A percentile compares a stretch with the other conserved stretches of the same genome.
These are phyloP conservation scores for Blepharisma stoltei DNA, from an alignment of 73 alveolate genomes.

Conservation along the genomic window DNA sequence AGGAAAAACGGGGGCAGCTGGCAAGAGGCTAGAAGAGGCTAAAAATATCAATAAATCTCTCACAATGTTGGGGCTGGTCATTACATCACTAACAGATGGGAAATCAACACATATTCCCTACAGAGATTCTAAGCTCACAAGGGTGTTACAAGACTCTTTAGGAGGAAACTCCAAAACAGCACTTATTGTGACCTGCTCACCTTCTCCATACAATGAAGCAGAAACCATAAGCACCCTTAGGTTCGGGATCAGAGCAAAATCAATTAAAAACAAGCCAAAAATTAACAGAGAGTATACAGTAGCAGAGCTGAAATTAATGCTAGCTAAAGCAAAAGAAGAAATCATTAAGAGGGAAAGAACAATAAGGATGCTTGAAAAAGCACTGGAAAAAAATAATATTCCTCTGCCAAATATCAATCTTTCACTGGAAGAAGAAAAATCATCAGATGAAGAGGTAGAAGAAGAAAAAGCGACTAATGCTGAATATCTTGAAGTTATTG, in stretches of 20 bases:
- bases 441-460: not conserved
- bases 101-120: conserved; percentile 91
- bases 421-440: not conserved
- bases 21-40: conserved; percentile 89
- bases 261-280: conserved; percentile 92
- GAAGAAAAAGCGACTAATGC: conserved; percentile 54
- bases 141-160: conserved; percentile 92
- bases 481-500: conserved; percentile 62
- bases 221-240: conserved; percentile 96
- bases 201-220: conserved; percentile 94
- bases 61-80: conserved; percentile 86
- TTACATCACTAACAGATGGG: conserved; percentile 84
- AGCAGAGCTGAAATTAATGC: conserved; percentile 90
- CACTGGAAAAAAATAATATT: conserved; percentile 49
- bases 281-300: conserved; percentile 97
- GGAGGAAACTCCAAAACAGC: conserved; percentile 99
- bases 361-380: conserved; percentile 68
- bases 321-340: conserved; percentile 82
- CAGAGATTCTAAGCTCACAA: conserved; percentile 95
- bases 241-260: conserved; percentile 97
- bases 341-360: conserved; percentile 77
- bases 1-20: conserved; percentile 91
- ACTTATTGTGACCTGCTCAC: conserved; percentile 95
- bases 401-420: not conserved
- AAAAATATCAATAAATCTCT: conserved; percentile 87